Conservation (phyloP, 768 basidiomycete species). For the Favolaschia claudopus region DNA sequence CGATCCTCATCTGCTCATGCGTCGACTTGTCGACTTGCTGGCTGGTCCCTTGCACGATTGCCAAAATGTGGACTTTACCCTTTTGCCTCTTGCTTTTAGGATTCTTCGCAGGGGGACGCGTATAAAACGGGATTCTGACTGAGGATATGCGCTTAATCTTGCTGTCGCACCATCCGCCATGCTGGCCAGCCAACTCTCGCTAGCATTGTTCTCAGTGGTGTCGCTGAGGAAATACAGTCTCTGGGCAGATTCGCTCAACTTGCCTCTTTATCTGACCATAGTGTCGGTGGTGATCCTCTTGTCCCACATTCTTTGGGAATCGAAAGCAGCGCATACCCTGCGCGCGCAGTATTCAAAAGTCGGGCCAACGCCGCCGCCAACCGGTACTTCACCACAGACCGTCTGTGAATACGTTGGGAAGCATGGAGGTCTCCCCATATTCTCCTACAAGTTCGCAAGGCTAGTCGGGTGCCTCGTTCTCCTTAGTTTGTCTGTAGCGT, state of each 20-base stretch:
- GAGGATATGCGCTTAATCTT: too few relatives aligned
- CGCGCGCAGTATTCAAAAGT: neutral
- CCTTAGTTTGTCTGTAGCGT: conserved; percentile 26
- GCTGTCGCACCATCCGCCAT: too few relatives aligned
- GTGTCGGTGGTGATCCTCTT: neutral
- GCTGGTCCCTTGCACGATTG: too few relatives aligned
- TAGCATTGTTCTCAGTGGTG: too few relatives aligned
- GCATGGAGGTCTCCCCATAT: conserved; percentile 33
- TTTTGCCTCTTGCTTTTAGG: too few relatives aligned
- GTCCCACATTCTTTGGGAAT: neutral
- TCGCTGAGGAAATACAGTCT: too few relatives aligned
- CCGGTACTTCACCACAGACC: neutral
- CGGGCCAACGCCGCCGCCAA: neutral
- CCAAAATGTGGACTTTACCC: too few relatives aligned
- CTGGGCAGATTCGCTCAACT: neutral
- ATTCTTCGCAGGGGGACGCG: too few relatives aligned
- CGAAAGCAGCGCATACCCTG: neutral
- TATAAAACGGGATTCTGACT: too few relatives aligned
- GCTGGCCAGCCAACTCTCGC: too few relatives aligned
- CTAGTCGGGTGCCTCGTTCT: conserved; percentile 30
- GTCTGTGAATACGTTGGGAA: conserved; percentile 15
- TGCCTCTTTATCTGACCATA: neutral
- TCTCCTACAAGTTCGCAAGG: conserved; percentile 30
- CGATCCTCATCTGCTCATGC: too few relatives aligned
- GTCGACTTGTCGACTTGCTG: too few relatives aligned